These are phyloP conservation scores for Psilocybe tampanensis DNA, from an alignment of 768 basidiomycete genomes.

Conservation along the genomic window DNA sequence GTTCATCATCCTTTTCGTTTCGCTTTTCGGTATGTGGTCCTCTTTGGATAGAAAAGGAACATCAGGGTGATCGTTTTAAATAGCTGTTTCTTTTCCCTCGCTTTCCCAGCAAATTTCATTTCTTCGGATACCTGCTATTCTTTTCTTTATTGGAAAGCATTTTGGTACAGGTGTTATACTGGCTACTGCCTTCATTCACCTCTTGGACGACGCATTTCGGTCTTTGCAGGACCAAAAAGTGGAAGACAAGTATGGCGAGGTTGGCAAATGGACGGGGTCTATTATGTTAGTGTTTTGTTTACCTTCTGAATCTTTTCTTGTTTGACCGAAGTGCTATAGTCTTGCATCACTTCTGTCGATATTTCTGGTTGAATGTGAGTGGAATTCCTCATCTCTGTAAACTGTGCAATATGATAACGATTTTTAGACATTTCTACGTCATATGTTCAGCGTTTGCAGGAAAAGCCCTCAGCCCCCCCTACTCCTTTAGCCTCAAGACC, in stretches of 20 bases:
- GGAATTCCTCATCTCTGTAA: background rate
- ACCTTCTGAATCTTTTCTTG: background rate
- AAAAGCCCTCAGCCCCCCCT: conserved; percentile 54
- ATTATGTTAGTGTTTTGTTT: conserved; percentile 62
- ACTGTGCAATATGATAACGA: background rate
- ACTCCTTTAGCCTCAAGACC: conserved; percentile 34
- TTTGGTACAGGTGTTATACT: conserved; percentile 87
- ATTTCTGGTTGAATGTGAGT: conserved; percentile 81
- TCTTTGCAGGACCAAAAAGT: conserved; percentile 52
- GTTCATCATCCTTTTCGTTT: conserved; percentile 57
- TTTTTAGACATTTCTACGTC: conserved; percentile 68
- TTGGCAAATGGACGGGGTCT: conserved; percentile 65
- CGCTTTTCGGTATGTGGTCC: conserved; percentile 59
- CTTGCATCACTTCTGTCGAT: conserved; percentile 60
- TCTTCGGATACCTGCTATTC: conserved; percentile 62
- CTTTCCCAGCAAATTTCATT: conserved; percentile 55
- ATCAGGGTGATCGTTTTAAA: no score
- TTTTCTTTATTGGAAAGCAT: conserved; percentile 88
- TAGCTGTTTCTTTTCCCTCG: conserved; percentile 75
- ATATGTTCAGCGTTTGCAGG: conserved; percentile 72
- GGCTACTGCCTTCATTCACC: conserved; percentile 81
- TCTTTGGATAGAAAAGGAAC: background rate
- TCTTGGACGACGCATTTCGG: conserved; percentile 76
- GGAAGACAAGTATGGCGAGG: conserved; percentile 42
- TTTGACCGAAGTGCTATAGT: background rate